Evolutionary conservation across 192 early-diverging fungal species (phyloP).

Genomic region (Coemansia aciculifera): DNA sequence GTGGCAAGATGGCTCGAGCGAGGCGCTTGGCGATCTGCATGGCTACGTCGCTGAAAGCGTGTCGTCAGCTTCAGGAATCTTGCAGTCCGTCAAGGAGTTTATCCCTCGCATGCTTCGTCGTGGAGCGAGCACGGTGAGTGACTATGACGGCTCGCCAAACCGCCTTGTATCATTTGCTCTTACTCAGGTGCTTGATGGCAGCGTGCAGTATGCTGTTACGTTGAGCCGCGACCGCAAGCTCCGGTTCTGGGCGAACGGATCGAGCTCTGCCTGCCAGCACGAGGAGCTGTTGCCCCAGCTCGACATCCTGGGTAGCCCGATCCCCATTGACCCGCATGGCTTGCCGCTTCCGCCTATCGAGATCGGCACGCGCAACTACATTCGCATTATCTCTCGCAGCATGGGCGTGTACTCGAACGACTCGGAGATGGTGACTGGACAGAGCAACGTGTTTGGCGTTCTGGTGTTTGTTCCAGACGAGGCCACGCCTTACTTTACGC

Average conservation of each 20-base stretch:
- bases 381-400: constrained; percentile 34
- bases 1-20: constrained; percentile 22
- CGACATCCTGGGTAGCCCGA: constrained; percentile 29
- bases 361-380: constrained; percentile 21
- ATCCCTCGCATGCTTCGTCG: constrained; percentile 46
- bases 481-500: constrained; percentile 51
- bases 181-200: constrained; percentile 35
- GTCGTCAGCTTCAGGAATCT: constrained; percentile 30
- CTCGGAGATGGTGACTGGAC: constrained; percentile 19
- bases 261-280: constrained; percentile 32
- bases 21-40: constrained; percentile 23
- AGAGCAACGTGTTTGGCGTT: constrained; percentile 34
- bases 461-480: constrained; percentile 56
- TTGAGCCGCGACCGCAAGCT: constrained; percentile 52
- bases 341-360: constrained; percentile 14
- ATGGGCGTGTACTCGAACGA: constrained; percentile 18
- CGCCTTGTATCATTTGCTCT: constrained; percentile 26
- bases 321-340: constrained; percentile 32
- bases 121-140: constrained; percentile 13
- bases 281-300: constrained; percentile 45
- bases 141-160: constrained; percentile 8
- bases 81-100: constrained; percentile 37
- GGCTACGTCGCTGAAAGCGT: constrained; percentile 28
- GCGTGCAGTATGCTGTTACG: constrained; percentile 41
- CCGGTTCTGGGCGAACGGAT: constrained; percentile 43